Evolutionary conservation across 2,329 filamentous ascomycete genomes (phyloP), one percentile per base, ranked within the genome.

Genomic region (Colletotrichum euphorbiae): DNA sequence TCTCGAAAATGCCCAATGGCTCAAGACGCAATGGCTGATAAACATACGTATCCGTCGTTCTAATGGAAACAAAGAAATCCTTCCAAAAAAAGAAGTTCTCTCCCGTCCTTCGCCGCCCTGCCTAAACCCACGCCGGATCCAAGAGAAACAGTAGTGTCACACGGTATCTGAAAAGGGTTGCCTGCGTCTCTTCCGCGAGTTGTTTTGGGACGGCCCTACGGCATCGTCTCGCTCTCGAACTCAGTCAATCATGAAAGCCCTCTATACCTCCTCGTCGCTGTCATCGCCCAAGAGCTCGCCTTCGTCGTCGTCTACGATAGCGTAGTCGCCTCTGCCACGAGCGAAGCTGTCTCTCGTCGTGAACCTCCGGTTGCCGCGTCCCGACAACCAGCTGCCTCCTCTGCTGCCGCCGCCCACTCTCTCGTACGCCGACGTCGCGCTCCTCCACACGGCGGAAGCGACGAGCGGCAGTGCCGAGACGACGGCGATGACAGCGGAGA

Each of bases 271-370:
- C 75, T 98, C 94, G 72, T 98, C 95, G 72, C 93, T 94, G 68
- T 97, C 94, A 73, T 98, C 95, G 1, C 96, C 96, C 40, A 99
- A 81, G 72, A 99, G 82, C 82, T 98, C 95, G 55, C 95, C 95
- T 78, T 98, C 96, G 76, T 98, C 96, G 57, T 96, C 92, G 74
- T 97, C 94, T 58, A 97, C 93, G 74, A 91, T 87, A 15, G 90
- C 89, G 78, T 98, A 98, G 78, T 97, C 93, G n/a, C 92, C 91
- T 63, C 93, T 87, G 1, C 93, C 91, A 64, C 94, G 88, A 5
- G 94, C 92, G 80, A 99, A 99, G 69, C 93, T 95, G 75, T 93
- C 92, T 67, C 97, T 85, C 56, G 93, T 97, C 15, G 94, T 96
- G 77, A 97, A 99, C 63, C 91, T 89, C 69, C 91, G 84, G 42